Evolutionary conservation across 352 stramenopile species (phyloP), one percentile per base, ranked within the genome.

Genomic region (Peronospora farinosa): DNA sequence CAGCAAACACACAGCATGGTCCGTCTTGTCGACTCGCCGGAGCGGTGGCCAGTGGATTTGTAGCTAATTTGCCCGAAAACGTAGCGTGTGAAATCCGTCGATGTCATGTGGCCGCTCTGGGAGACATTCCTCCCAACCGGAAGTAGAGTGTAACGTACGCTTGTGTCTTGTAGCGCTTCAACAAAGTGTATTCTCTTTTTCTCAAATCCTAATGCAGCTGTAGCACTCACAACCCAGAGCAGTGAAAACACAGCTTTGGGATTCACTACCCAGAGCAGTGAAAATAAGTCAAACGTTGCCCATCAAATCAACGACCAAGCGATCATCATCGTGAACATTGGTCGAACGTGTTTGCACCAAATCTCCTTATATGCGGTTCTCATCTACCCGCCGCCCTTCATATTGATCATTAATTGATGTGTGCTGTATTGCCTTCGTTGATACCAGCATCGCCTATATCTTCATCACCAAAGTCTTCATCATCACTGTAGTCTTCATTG

Each of bases 111-210:
- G 30, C 30, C 32, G 11, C 32, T 4, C 28, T 12, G 7, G 28
- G 13, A 16, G 32, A 37, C 10, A 37, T 53, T 41, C 25, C 32
- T 37, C 36, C 17, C 40, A 40, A 45, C 46, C 28, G 40, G 45
- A 62, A 61, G 51, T 33, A 56, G 13, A 61, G 40, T 64, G 50
- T 55, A 55, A 32, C 43, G 54, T 54, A 63, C 52, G 35, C 28
- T 37, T 16, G 32, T 51, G 47, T 47, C 35, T 43, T 49, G 42
- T 43, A 50, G 55, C 55, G 44, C 41, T 45, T 41, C 35, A 45
- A 35, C 43, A 60, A 31, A 45, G 57, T 60, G 50, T 54, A 52
- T 53, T 57, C 27, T 31, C 47, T 55, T 54, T 46, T 49, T 42
- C 38, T 42, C 47, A 53, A 63, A 57, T 57, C 32, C 40, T 57